Conservation (phyloP, 176 grass and related monocot genomes). For the Aegilops sharonensis region DNA sequence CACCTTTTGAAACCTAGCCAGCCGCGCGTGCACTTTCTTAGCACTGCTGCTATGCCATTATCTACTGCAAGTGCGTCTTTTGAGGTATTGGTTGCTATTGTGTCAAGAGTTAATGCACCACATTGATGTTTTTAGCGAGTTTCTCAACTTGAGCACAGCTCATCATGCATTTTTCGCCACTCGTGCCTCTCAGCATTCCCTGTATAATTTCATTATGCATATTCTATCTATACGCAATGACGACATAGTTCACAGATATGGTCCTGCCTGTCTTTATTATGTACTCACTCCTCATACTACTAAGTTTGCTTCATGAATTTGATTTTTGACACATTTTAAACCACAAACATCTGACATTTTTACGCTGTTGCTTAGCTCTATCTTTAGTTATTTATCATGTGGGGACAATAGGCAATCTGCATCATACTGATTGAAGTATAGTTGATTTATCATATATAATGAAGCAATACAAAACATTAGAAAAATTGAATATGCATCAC, state of each 20-base stretch:
- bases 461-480: background rate
- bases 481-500: background rate
- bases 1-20: too few species aligned
- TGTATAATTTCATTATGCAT: background rate
- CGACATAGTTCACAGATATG: background rate
- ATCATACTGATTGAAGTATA: background rate
- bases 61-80: background rate
- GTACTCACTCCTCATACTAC: too few species aligned
- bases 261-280: background rate
- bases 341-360: background rate
- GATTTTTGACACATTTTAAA: background rate
- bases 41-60: background rate
- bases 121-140: background rate
- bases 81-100: background rate
- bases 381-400: background rate
- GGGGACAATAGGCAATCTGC: background rate
- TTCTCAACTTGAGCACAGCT: background rate
- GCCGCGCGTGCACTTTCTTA: too few species aligned
- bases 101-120: background rate
- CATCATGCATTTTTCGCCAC: background rate
- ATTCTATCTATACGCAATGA: slow-evolving; percentile 16
- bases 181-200: background rate
- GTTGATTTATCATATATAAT: background rate
- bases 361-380: background rate
- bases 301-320: background rate